Base-by-base conservation (phyloP, 306 rosid genomes). In the Pyrus pyrifolia region DNA sequence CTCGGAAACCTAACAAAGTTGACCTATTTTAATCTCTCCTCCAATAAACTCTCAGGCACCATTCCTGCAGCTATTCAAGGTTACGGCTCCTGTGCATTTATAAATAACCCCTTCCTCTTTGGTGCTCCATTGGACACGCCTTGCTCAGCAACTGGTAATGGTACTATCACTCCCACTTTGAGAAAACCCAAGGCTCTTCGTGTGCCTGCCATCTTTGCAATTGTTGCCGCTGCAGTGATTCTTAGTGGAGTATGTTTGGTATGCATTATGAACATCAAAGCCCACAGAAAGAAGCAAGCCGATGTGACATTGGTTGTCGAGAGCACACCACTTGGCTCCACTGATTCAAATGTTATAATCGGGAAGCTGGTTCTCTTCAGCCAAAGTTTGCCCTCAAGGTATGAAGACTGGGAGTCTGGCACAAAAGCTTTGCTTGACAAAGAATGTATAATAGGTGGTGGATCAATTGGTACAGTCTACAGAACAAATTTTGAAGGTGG, bases 331-430 rank as follows among this genome's bases (percentile, higher is more conserved):
- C 90, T 75, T 62, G 93, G 86, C 58, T 96, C 99, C 35, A 80
- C 96, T 53, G 97, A 89, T 68, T 89, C 96, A 75, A 89, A 80
- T 70, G 85, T 92, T 71, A 92, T 92, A 65, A 92, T 96, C 15
- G 98, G 99, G 72, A 96, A 96, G 80, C 76, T 96, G 82, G 99
- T 92, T 82, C 99, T 96, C 77, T 96, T 96, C 85, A 92, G 99
- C 88, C 91, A 92, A 84, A 92, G 85, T 76, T 87, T 96, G 78
- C 99, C 98, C 11, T 96, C 99, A 4, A 96, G 81, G 84, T 96
- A 96, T 64, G 99, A 96, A 90, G 99, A 96, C 78, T 96, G 99
- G 99, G 99, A 96, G 81, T 92, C 96, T 15, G 98, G 98, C 76
- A 96, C 97, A 64, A 92, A 87, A 85, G 93, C 99, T 51, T 86